Percentiles rank a stretch among this genome's conserved stretches.
Conservation (phyloP, 2,329 filamentous ascomycete species). For the Botrytis pseudocinerea region DNA sequence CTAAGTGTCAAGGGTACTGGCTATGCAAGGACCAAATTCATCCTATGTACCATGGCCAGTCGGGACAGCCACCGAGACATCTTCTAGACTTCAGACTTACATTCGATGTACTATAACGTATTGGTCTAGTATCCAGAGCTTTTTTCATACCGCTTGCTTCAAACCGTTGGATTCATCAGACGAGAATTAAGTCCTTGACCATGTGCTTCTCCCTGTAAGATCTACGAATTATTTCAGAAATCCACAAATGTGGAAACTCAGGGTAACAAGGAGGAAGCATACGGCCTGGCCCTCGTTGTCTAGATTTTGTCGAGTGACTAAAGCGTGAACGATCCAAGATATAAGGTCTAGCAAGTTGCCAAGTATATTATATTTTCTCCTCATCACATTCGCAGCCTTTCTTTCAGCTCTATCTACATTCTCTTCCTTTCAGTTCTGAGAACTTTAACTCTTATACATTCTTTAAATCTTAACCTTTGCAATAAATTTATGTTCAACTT, state of each 20-base stretch:
- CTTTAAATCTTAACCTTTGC: conserved; percentile 30
- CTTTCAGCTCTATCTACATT: conserved; percentile 37
- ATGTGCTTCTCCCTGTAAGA: neutral
- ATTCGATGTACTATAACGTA: neutral
- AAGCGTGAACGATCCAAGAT: conserved; percentile 29
- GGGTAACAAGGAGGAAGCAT: neutral
- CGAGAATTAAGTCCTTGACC: neutral
- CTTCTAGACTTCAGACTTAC: neutral
- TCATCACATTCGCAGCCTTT: conserved; percentile 37
- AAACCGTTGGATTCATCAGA: neutral
- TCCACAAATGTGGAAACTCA: neutral
- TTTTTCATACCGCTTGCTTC: neutral
- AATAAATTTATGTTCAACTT: conserved; percentile 26
- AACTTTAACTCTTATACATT: conserved; percentile 40
- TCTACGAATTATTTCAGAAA: neutral
- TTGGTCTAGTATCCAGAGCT: neutral
- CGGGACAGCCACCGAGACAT: neutral
- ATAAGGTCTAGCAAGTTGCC: conserved; percentile 31
- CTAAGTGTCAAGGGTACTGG: neutral
- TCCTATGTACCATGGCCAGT: neutral
- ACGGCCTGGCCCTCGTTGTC: conserved; percentile 24
- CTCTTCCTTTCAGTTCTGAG: conserved; percentile 40
- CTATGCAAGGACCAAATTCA: neutral
- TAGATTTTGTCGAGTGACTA: conserved; percentile 20
- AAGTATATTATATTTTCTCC: conserved; percentile 26